A percentile compares a stretch with the other conserved stretches of the same genome.
Evolutionary conservation across 2,329 filamentous ascomycete species (phyloP).

Genomic region (Aureobasidium melanogenum): DNA sequence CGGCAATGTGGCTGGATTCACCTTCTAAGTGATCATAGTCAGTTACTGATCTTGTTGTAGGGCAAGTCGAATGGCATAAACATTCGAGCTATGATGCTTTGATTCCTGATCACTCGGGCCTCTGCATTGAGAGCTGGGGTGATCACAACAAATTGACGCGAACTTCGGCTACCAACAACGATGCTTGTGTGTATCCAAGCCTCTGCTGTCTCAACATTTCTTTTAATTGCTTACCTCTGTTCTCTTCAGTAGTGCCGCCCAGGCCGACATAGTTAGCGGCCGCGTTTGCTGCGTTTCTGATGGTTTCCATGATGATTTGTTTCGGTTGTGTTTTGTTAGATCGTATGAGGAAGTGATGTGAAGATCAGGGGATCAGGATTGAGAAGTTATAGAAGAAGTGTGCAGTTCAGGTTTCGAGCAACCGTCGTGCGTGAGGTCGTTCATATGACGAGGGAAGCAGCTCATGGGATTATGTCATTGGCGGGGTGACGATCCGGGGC

Average conservation of each 20-base stretch:
- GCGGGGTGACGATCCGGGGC: not conserved
- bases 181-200: not conserved
- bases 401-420: slow-evolving; percentile 3
- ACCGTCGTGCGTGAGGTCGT: not conserved
- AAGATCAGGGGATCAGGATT: not conserved
- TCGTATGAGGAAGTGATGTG: not conserved
- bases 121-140: not conserved
- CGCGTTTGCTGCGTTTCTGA: slow-evolving; percentile 11
- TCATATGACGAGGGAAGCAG: slow-evolving; percentile 9
- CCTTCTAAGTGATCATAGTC: not conserved
- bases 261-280: slow-evolving; percentile 4
- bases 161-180: not conserved
- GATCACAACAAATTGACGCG: not conserved
- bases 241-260: not conserved
- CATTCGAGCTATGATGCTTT: not conserved
- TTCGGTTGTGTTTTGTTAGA: not conserved
- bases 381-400: not conserved
- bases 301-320: slow-evolving; percentile 4
- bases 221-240: not conserved
- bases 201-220: not conserved
- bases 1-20: not conserved
- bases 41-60: not conserved
- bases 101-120: not conserved
- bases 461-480: not conserved
- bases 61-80: not conserved